These are phyloP conservation scores for Penicillium dipodomyicola DNA, from an alignment of 495 filamentous ascomycete species.

Conservation along the genomic window DNA sequence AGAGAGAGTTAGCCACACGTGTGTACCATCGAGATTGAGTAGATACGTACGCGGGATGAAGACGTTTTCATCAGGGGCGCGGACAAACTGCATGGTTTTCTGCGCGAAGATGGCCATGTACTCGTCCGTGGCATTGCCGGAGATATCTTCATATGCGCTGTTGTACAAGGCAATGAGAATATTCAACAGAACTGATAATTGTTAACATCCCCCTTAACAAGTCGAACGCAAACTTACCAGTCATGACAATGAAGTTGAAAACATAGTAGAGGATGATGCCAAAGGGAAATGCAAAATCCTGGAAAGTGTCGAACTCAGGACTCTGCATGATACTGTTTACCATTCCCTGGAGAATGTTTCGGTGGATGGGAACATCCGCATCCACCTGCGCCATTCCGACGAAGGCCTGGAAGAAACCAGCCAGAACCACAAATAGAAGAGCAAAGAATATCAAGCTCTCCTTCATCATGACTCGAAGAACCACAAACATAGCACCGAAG, in stretches of 20 bases:
- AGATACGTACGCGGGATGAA: slow-evolving; percentile 73
- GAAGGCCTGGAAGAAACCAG: slow-evolving; percentile 94
- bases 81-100: slow-evolving; percentile 93
- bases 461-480: slow-evolving; percentile 98
- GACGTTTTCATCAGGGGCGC: slow-evolving; percentile 96
- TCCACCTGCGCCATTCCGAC: slow-evolving; percentile 89
- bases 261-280: slow-evolving; percentile 91
- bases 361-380: slow-evolving; percentile 55
- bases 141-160: slow-evolving; percentile 92
- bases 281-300: slow-evolving; percentile 73
- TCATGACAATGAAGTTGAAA: slow-evolving; percentile 97
- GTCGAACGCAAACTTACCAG: slow-evolving; percentile 35
- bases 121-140: slow-evolving; percentile 89
- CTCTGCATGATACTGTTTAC: slow-evolving; percentile 83
- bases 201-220: slow-evolving; percentile 21
- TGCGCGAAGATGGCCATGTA: slow-evolving; percentile 87
- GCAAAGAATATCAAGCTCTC: slow-evolving; percentile 98
- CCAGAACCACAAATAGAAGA: slow-evolving; percentile 77
- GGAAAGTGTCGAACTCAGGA: slow-evolving; percentile 87
- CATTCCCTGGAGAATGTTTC: slow-evolving; percentile 86
- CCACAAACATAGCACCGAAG: slow-evolving; percentile 96
- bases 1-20: background rate
- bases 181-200: slow-evolving; percentile 69
- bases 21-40: background rate
- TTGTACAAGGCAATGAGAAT: slow-evolving; percentile 97